Conservation (phyloP, 2,329 filamentous ascomycete species). For the Colletotrichum gloeosporioides region DNA sequence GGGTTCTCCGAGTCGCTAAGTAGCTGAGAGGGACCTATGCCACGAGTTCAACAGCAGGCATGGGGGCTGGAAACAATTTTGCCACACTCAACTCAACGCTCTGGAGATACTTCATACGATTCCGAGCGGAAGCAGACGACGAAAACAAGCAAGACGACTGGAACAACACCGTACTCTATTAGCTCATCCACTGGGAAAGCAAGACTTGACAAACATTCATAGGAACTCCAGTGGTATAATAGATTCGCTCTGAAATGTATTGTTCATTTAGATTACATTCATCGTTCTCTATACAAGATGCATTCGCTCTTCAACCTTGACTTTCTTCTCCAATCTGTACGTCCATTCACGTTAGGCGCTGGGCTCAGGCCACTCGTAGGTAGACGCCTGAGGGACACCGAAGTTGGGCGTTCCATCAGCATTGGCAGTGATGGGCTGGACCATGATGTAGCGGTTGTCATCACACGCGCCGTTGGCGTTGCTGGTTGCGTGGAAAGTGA, state of each 20-base stretch:
- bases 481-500: constrained; percentile 60
- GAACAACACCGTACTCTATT: accelerated
- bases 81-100: neutral
- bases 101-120: neutral
- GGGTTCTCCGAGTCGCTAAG: neutral
- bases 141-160: neutral
- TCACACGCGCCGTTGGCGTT: constrained; percentile 56
- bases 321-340: neutral
- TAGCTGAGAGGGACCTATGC: neutral
- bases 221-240: neutral
- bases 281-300: neutral
- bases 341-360: neutral
- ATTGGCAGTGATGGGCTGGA: constrained; percentile 55
- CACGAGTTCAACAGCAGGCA: neutral
- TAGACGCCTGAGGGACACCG: constrained; percentile 36
- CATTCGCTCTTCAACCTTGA: neutral
- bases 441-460: constrained; percentile 58
- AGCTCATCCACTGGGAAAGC: neutral
- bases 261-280: neutral
- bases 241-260: neutral
- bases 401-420: constrained; percentile 58
- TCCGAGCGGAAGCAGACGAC: neutral
- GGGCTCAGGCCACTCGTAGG: constrained; percentile 27
- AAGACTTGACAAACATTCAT: neutral
- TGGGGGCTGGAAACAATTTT: neutral